A percentile compares a stretch with the other conserved stretches of the same genome.
Conservation (phyloP, 805 yeast species). For the Candida nemodendra region DNA sequence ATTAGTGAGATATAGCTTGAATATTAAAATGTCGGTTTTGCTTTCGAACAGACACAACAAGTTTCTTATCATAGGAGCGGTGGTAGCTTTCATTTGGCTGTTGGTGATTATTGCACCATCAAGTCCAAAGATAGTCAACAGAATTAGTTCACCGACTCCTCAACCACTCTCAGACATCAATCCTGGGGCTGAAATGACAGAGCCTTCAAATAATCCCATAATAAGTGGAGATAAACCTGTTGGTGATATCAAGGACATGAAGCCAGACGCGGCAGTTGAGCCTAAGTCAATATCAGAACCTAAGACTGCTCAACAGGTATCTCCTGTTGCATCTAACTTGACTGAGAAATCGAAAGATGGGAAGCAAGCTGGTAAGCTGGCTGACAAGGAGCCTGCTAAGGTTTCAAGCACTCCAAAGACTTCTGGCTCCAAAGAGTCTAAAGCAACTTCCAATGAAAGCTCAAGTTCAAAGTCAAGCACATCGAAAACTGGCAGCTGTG, state of each 20-base stretch:
- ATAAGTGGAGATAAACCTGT: no score
- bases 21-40: conserved; percentile 23
- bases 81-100: conserved; percentile 46
- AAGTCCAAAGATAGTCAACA: conserved; percentile 12
- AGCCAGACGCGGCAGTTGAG: no score
- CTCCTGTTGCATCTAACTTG: no score
- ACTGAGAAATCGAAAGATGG: conserved; percentile 8
- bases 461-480: conserved; percentile 16
- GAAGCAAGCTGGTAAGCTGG: conserved; percentile 27
- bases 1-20: no score
- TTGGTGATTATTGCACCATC: conserved; percentile 43
- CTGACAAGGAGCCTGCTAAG: conserved; percentile 11
- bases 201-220: no score
- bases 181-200: no score
- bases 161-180: no score
- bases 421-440: conserved; percentile 1
- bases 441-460: conserved; percentile 10
- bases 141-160: no score
- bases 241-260: no score
- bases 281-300: no score
- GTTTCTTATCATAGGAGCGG: conserved; percentile 45
- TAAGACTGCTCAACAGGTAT: no score
- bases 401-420: conserved; percentile 5
- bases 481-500: conserved; percentile 32
- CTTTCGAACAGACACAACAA: conserved; percentile 49